phyloP scores from a whole-genome alignment of 2,329 filamentous ascomycete species.

The Sclerotinia minor region DNA sequence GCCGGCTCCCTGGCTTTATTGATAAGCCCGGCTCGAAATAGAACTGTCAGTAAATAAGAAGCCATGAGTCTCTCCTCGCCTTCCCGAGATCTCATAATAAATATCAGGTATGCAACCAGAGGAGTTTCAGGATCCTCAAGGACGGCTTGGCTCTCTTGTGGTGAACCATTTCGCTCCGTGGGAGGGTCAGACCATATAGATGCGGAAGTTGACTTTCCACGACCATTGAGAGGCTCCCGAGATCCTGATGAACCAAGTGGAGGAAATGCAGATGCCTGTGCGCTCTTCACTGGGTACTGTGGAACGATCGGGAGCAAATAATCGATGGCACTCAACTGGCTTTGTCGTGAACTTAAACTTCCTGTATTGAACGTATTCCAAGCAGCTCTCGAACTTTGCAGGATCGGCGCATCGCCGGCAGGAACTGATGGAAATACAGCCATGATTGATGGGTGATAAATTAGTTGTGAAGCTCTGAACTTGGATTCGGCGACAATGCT shows the following conservation, averaged over 20 bases:
- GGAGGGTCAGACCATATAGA: conserved; percentile 11
- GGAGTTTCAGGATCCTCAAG: conserved; percentile 66
- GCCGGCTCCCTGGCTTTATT: conserved; percentile 63
- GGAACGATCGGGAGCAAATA: conserved; percentile 60
- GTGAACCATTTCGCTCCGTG: not conserved
- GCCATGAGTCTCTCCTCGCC: conserved; percentile 66
- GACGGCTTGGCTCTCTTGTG: conserved; percentile 42
- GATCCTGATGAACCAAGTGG: conserved; percentile 50
- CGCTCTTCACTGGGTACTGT: conserved; percentile 44
- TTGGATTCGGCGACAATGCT: conserved; percentile 77
- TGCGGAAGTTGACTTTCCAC: conserved; percentile 24
- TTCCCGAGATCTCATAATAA: conserved; percentile 57
- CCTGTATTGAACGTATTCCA: conserved; percentile 57
- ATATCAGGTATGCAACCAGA: conserved; percentile 72
- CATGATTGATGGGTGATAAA: conserved; percentile 67
- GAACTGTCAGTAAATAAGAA: conserved; percentile 64
- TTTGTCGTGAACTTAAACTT: conserved; percentile 44
- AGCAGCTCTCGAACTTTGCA: conserved; percentile 50
- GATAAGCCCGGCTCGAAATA: conserved; percentile 68
- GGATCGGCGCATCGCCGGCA: conserved; percentile 51
- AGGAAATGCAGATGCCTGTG: conserved; percentile 52
- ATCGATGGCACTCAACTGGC: conserved; percentile 59
- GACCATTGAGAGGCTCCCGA: conserved; percentile 41
- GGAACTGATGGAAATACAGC: conserved; percentile 62
- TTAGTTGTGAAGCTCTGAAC: conserved; percentile 70